Conservation (phyloP, 2,329 filamentous ascomycete genomes). For the Talaromyces sp. region DNA sequence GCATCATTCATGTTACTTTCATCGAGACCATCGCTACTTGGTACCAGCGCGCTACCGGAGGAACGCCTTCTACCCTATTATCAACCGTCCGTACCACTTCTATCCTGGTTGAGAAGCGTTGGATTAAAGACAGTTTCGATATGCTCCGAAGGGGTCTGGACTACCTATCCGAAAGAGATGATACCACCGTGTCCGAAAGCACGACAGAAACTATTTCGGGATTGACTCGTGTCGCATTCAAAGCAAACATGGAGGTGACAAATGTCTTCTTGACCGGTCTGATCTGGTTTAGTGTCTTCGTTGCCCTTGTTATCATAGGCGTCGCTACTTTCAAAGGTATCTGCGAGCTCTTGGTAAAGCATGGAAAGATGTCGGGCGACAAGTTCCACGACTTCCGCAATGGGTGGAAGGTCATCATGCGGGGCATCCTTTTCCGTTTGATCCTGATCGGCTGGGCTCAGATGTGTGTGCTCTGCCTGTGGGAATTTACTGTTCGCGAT, state of each 20-base stretch:
- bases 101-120: conserved; percentile 74
- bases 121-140: conserved; percentile 35
- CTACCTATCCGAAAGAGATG: conserved; percentile 52
- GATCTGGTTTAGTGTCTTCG: conserved; percentile 81
- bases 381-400: conserved; percentile 92
- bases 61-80: conserved; percentile 73
- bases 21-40: conserved; percentile 86
- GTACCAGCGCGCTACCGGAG: conserved; percentile 92
- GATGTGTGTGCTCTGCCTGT: conserved; percentile 83
- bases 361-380: conserved; percentile 73
- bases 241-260: conserved; percentile 75
- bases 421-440: conserved; percentile 88
- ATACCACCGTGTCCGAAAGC: conserved; percentile 48
- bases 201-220: conserved; percentile 61
- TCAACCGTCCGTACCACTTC: conserved; percentile 70
- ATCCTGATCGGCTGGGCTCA: conserved; percentile 88
- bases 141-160: conserved; percentile 28
- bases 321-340: conserved; percentile 76
- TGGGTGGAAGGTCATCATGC: conserved; percentile 86
- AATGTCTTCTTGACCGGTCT: conserved; percentile 93
- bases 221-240: conserved; percentile 85
- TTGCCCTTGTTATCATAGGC: conserved; percentile 66
- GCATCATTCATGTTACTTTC: conserved; percentile 82
- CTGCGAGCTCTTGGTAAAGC: conserved; percentile 70
- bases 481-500: conserved; percentile 85